Evolutionary conservation across 495 filamentous ascomycete species (phyloP).

Genomic region (Tricharina praecox): DNA sequence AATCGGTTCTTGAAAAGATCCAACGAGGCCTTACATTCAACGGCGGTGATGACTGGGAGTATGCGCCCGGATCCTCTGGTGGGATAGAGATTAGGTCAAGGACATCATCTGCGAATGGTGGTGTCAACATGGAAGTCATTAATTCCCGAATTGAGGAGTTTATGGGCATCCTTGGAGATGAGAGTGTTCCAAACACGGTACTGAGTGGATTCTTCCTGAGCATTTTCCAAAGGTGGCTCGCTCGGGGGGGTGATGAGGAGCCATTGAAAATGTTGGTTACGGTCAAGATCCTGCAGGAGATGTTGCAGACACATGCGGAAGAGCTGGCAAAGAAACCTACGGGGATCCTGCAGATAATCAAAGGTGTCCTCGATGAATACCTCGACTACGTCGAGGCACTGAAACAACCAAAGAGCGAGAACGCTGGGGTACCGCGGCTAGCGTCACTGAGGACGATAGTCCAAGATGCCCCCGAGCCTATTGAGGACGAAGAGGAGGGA

Average conservation of each 20-base stretch:
- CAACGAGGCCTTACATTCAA: slow-evolving; percentile 13
- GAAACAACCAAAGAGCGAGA: neutral
- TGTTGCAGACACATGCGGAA: slow-evolving; percentile 11
- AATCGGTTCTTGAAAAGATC: slow-evolving; percentile 9
- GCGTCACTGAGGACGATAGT: slow-evolving; percentile 15
- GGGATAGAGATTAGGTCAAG: slow-evolving; percentile 20
- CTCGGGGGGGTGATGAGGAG: slow-evolving; percentile 4
- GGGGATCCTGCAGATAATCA: slow-evolving; percentile 22
- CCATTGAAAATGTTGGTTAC: slow-evolving; percentile 17
- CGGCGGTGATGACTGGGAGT: slow-evolving; percentile 13
- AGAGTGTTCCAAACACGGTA: neutral
- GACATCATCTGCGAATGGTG: neutral
- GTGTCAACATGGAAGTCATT: slow-evolving; percentile 7
- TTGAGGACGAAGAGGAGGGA: slow-evolving; percentile 3
- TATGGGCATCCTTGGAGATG: slow-evolving; percentile 11
- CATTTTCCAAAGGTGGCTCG: slow-evolving; percentile 16
- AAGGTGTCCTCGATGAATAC: slow-evolving; percentile 20
- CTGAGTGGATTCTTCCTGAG: slow-evolving; percentile 18
- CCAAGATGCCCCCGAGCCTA: neutral
- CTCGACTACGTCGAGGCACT: slow-evolving; percentile 9
- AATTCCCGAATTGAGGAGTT: slow-evolving; percentile 19
- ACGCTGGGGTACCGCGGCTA: slow-evolving; percentile 3
- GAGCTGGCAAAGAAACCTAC: slow-evolving; percentile 20
- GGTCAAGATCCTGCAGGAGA: slow-evolving; percentile 22
- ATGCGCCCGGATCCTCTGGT: slow-evolving; percentile 15